Percentiles rank a stretch among this genome's conserved stretches.
phyloP scores from a whole-genome alignment of 2,329 filamentous ascomycete species.

The Talaromyces marneffei region DNA sequence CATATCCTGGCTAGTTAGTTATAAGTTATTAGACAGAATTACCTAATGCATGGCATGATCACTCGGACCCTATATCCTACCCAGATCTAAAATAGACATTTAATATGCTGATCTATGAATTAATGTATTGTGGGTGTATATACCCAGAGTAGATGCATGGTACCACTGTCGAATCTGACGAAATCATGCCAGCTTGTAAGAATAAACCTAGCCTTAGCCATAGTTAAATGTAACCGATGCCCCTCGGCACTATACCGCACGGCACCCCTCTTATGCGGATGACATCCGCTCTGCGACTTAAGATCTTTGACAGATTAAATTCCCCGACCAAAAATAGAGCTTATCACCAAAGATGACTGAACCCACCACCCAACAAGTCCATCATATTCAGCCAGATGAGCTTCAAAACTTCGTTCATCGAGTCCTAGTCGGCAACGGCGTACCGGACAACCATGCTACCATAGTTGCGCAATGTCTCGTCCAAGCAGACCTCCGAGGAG shows the following conservation, averaged over 20 bases:
- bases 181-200: too few relatives aligned
- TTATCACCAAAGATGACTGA: neutral
- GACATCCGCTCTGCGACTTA: neutral
- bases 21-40: neutral
- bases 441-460: conserved; percentile 52
- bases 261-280: neutral
- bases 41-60: neutral
- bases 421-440: conserved; percentile 45
- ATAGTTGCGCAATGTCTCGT: conserved; percentile 65
- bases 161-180: too few relatives aligned
- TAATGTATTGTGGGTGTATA: too few relatives aligned
- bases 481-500: conserved; percentile 68
- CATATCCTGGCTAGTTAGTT: neutral
- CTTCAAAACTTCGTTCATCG: conserved; percentile 23
- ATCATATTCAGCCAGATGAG: neutral
- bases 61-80: neutral
- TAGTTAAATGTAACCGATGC: neutral
- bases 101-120: too few relatives aligned
- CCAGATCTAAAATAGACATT: neutral
- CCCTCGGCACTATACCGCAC: neutral
- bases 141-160: too few relatives aligned
- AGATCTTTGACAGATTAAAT: neutral
- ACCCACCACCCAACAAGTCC: neutral
- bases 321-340: neutral
- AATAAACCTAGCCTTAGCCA: neutral